Conservation (phyloP, 345 rosid species). For the Draba incana region DNA sequence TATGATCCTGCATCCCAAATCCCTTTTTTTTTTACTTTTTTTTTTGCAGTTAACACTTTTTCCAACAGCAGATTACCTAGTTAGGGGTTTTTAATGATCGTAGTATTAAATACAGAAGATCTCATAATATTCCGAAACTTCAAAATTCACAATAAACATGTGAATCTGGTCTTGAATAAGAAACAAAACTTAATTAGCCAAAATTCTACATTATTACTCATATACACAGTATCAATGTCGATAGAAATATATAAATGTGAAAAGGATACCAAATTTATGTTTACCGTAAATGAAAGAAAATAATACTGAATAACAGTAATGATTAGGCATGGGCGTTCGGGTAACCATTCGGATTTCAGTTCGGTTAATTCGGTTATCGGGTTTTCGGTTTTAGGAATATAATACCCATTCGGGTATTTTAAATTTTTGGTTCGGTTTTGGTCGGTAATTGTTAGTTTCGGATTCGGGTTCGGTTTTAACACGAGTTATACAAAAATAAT, state of each 20-base stretch:
- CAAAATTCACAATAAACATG: conserved; percentile 19
- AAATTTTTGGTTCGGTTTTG: no score
- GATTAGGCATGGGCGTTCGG: no score
- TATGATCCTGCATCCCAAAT: conserved; percentile 13
- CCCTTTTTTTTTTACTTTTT: neutral
- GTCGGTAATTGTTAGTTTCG: no score
- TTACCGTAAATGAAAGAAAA: neutral
- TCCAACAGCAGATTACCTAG: neutral
- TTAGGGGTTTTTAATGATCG: neutral
- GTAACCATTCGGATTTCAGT: no score
- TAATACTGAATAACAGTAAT: conserved; percentile 15
- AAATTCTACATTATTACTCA: neutral
- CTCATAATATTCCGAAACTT: conserved; percentile 3
- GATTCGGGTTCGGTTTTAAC: no score
- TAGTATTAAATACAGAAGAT: conserved; percentile 25
- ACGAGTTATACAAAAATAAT: no score
- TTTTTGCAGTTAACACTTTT: conserved; percentile 3
- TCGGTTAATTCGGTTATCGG: no score
- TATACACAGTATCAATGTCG: no score
- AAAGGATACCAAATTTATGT: conserved; percentile 7
- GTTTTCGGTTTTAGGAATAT: no score
- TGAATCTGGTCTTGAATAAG: conserved; percentile 20
- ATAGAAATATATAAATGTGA: neutral
- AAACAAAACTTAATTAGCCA: neutral
- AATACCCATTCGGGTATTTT: no score